Base-by-base conservation (phyloP, 2,329 filamentous ascomycete species). In the Trichoderma koningiopsis region DNA sequence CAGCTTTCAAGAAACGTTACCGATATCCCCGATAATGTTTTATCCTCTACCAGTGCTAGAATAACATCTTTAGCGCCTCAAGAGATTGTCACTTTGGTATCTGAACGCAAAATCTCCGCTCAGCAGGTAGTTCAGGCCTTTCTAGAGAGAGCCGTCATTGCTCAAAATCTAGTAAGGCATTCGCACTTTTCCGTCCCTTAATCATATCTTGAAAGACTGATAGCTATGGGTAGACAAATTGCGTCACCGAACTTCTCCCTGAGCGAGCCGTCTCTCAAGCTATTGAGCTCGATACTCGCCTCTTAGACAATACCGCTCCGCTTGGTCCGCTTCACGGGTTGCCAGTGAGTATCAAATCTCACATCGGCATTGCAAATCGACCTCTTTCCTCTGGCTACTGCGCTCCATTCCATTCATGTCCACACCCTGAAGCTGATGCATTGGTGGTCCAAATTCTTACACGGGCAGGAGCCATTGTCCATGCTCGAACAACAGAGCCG, bases 381-480 rank as follows among this genome's bases (percentile, higher is more conserved):
- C 37, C 58, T 16, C 58, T 61, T 47, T 11, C 58, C 11, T 61
- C 24, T 27, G 58, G 37, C 29, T 61, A 61, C 6, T 61, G 58
- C 14, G 58, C 37, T 11, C 14, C 27, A 22, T 61, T 61, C 37
- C 24, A 47, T 43, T 61, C 58, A 31, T 14, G 19, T 5, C 7
- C 24, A 27, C 37, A 10, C 4, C 58, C 58, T 10, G 24, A 31
- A 10, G 6, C 37, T 2, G 58, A 61, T 47, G 37, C 58, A 4
- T 29, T 61, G 4, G 58, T 61, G 16, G 58, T 61, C 10, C 58
- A 61, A 61, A 61, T 61, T 47, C 24, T 61, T 27, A 61, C 27
- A n/a, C 58, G 37, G 4, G 58, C 58, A 2, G 58, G 58, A 22
- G 58, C 37, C 27, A 33, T 61, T 22, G 58, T 61, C 27, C 58